Conservation (phyloP, 345 rosid genomes). For the Pugionium cornutum region DNA sequence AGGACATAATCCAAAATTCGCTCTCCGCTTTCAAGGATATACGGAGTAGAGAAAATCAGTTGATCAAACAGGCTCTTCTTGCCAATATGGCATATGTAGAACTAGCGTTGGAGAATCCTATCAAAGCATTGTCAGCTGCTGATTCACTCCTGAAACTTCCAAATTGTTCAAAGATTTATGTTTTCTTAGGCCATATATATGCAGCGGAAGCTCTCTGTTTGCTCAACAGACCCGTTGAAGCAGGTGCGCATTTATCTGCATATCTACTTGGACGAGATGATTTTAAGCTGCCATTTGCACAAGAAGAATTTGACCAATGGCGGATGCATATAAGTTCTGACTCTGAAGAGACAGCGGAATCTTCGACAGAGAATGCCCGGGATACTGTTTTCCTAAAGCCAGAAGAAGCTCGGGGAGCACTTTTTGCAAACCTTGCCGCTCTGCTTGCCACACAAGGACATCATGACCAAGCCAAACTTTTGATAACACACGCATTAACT, state of each 20-base stretch:
- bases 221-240: conserved; percentile 76
- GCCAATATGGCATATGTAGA: conserved; percentile 82
- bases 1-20: conserved; percentile 64
- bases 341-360: conserved; percentile 60
- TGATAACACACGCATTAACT: conserved; percentile 57
- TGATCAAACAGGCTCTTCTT: conserved; percentile 73
- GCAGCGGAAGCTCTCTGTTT: conserved; percentile 96
- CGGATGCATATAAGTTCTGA: conserved; percentile 52
- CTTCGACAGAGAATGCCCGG: conserved; percentile 33
- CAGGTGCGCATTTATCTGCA: conserved; percentile 67
- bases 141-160: conserved; percentile 68
- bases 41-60: conserved; percentile 52
- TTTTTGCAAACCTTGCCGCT: conserved; percentile 74
- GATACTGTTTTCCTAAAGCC: conserved; percentile 63
- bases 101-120: conserved; percentile 81
- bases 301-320: conserved; percentile 73
- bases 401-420: conserved; percentile 82
- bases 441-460: conserved; percentile 75
- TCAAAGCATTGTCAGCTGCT: conserved; percentile 66
- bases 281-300: conserved; percentile 65
- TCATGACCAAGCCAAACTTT: conserved; percentile 60
- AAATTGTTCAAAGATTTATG: conserved; percentile 67
- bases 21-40: conserved; percentile 57
- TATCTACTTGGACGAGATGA: conserved; percentile 63
- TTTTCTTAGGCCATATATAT: conserved; percentile 76